Evolutionary conservation across 2,329 filamentous ascomycete species (phyloP).

Genomic region (Tolypocladium inflatum): DNA sequence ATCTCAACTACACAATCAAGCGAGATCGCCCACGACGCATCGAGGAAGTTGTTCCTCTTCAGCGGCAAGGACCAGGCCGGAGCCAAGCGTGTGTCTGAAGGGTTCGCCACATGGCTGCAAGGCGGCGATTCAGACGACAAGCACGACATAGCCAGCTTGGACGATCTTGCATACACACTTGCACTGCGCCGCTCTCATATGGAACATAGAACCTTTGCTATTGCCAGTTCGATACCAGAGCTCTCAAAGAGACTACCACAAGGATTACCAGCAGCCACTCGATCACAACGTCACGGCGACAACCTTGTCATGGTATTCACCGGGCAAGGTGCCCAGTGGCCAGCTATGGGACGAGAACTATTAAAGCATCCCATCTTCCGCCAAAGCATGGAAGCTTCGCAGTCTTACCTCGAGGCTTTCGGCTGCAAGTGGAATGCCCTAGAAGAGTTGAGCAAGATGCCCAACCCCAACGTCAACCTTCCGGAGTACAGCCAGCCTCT

Average conservation of each 20-base stretch:
- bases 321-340: conserved; percentile 36
- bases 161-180: conserved; percentile 13
- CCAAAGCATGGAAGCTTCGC: neutral
- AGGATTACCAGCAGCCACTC: neutral
- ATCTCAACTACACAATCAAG: too few relatives aligned
- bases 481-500: neutral
- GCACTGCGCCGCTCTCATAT: conserved; percentile 8
- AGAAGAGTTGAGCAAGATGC: neutral
- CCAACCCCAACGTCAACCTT: neutral
- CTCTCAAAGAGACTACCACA: neutral
- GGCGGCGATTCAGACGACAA: too few relatives aligned
- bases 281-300: neutral
- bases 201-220: neutral
- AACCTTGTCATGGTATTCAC: conserved; percentile 26
- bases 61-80: neutral
- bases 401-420: neutral
- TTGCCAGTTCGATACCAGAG: neutral
- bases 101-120: too few relatives aligned
- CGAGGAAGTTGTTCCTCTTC: neutral
- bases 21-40: too few relatives aligned
- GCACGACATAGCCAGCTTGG: too few relatives aligned
- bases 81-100: too few relatives aligned
- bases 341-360: conserved; percentile 26
- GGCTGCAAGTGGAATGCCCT: neutral
- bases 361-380: conserved; percentile 9